A percentile compares a stretch with the other conserved stretches of the same genome.
Conservation (phyloP, 768 basidiomycete species). For the Mrakia frigida region DNA sequence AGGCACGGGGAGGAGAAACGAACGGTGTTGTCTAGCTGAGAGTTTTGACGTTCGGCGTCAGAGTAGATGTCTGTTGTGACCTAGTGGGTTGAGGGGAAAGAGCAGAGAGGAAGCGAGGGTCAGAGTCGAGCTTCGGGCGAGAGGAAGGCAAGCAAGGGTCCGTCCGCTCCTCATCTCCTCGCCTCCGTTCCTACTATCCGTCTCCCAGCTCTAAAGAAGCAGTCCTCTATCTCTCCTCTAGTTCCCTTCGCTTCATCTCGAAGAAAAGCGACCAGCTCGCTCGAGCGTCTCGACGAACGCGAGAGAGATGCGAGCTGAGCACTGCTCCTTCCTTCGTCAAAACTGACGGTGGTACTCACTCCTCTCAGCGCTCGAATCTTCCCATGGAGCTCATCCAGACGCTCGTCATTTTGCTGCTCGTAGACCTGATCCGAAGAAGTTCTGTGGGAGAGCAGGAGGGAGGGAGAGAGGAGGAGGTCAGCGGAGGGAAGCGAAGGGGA, state of each 20-base stretch:
- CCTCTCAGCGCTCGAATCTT: slow-evolving; percentile 76
- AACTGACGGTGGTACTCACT: slow-evolving; percentile 47
- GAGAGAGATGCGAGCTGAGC: background rate
- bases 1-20: slow-evolving; percentile 40
- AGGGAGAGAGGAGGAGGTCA: background rate
- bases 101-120: too few relatives aligned
- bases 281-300: background rate
- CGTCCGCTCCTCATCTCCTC: too few relatives aligned
- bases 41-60: slow-evolving; percentile 77
- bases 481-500: background rate
- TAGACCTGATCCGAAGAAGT: slow-evolving; percentile 30
- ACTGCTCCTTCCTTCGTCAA: background rate
- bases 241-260: background rate
- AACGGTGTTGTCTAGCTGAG: slow-evolving; percentile 70
- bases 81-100: slow-evolving; percentile 44
- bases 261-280: background rate
- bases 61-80: slow-evolving; percentile 82
- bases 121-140: background rate
- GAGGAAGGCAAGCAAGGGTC: background rate
- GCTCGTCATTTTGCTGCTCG: slow-evolving; percentile 78
- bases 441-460: background rate
- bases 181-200: too few relatives aligned
- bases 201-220: too few relatives aligned
- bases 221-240: background rate
- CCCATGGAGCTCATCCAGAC: slow-evolving; percentile 74